These are phyloP conservation scores for Leccinellum luteum DNA, from an alignment of 768 basidiomycete species.

Conservation along the genomic window DNA sequence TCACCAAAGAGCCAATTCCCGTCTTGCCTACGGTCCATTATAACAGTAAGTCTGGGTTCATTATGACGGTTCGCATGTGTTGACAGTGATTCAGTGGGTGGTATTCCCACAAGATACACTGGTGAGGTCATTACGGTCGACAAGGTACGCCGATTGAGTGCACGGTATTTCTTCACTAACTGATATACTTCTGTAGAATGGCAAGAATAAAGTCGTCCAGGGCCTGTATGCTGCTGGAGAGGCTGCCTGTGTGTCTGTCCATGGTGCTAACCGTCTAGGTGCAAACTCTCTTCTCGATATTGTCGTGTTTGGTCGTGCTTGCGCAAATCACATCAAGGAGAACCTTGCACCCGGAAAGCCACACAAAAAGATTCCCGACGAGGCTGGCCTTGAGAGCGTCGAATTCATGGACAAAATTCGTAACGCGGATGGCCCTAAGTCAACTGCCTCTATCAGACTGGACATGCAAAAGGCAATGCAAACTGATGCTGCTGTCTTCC, in stretches of 20 bases:
- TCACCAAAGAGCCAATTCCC: conserved; percentile 99
- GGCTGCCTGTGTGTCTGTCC: conserved; percentile 97
- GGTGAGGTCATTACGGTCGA: conserved; percentile 93
- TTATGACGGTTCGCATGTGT: background rate
- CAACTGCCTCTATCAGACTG: conserved; percentile 87
- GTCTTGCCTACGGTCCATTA: conserved; percentile 98
- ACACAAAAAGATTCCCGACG: conserved; percentile 83
- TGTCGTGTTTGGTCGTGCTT: conserved; percentile 99
- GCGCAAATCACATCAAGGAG: conserved; percentile 95
- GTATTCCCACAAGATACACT: conserved; percentile 98
- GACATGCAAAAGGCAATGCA: conserved; percentile 99
- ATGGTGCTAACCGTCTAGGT: conserved; percentile 98
- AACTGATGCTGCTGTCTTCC: conserved; percentile 95
- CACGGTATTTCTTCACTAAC: background rate
- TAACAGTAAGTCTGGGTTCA: conserved; percentile 68
- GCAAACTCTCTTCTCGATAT: conserved; percentile 99
- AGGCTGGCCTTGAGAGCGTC: conserved; percentile 81
- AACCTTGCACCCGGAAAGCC: conserved; percentile 86
- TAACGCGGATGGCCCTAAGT: conserved; percentile 73
- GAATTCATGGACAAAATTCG: conserved; percentile 89
- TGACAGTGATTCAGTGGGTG: conserved; percentile 71
- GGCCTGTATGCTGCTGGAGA: conserved; percentile 99
- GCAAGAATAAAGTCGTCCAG: conserved; percentile 92
- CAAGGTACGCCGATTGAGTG: conserved; percentile 37
- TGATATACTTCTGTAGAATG: conserved; percentile 43